Conservation (phyloP, 208 protist species). For the Vickermania ingenoplastis region DNA sequence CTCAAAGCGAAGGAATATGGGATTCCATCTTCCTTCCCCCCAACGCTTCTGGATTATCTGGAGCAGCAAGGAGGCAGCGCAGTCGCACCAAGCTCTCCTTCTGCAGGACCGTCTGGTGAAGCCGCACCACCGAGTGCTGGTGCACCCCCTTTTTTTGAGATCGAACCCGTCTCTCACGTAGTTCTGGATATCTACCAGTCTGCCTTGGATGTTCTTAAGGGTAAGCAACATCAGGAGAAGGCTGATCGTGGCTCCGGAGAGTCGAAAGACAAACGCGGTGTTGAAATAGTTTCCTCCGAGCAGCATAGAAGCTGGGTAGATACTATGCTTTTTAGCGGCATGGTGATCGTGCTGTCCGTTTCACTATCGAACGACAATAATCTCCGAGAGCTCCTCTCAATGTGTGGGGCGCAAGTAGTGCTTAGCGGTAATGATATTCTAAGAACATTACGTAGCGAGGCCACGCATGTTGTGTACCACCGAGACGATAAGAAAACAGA, state of each 20-base stretch:
- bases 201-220: conserved; percentile 24
- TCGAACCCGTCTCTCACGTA: conserved; percentile 42
- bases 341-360: conserved; percentile 45
- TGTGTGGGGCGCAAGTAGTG: conserved; percentile 55
- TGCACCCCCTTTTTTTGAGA: conserved; percentile 53
- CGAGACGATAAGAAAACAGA: conserved; percentile 71
- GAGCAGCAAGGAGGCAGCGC: background rate
- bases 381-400: conserved; percentile 28
- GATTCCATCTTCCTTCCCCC: conserved; percentile 60
- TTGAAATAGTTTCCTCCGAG: conserved; percentile 55
- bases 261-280: conserved; percentile 18
- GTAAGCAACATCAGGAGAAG: conserved; percentile 15
- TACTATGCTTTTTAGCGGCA: conserved; percentile 68
- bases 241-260: conserved; percentile 36
- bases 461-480: conserved; percentile 75
- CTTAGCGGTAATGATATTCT: conserved; percentile 17
- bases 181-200: conserved; percentile 60
- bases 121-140: conserved; percentile 12
- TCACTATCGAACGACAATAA: conserved; percentile 24
- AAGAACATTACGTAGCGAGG: conserved; percentile 25
- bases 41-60: background rate
- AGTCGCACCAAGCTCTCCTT: conserved; percentile 11
- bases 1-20: conserved; percentile 75
- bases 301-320: conserved; percentile 55
- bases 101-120: conserved; percentile 11